These are phyloP conservation scores for Penicillium paneum DNA, from an alignment of 2,329 filamentous ascomycete species.

Conservation along the genomic window DNA sequence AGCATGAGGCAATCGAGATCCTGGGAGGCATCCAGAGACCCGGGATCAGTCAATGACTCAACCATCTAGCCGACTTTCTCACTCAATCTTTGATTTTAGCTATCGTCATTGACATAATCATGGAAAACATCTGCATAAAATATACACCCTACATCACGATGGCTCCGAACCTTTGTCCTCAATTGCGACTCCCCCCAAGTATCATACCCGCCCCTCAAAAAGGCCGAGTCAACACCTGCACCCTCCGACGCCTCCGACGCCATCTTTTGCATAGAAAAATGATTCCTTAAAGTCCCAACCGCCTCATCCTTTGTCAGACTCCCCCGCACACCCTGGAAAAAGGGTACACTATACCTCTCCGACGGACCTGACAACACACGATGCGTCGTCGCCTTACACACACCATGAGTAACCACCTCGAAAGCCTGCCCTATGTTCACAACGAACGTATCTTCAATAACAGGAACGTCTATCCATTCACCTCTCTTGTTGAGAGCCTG, in stretches of 20 bases:
- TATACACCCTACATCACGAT: slow-evolving; percentile 47
- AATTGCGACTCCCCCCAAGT: slow-evolving; percentile 57
- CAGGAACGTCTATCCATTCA: not conserved
- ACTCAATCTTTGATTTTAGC: not conserved
- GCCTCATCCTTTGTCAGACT: not conserved
- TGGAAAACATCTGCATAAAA: slow-evolving; percentile 52
- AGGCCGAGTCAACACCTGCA: slow-evolving; percentile 48
- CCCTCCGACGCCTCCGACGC: slow-evolving; percentile 38
- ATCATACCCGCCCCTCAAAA: slow-evolving; percentile 50
- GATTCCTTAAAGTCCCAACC: not conserved
- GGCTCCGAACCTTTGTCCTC: slow-evolving; percentile 54
- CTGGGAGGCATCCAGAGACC: too few species aligned
- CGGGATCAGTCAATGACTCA: too few species aligned
- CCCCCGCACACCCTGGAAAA: not conserved
- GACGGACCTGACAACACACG: not conserved
- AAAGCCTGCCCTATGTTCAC: not conserved
- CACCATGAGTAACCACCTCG: not conserved
- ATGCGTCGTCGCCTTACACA: not conserved
- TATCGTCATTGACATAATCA: slow-evolving; percentile 34
- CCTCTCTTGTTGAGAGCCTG: not conserved
- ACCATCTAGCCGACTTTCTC: not conserved
- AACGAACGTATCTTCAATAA: not conserved
- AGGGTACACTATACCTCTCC: not conserved
- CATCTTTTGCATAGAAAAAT: slow-evolving; percentile 23
- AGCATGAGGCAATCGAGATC: too few species aligned